phyloP scores from a whole-genome alignment of 2,329 filamentous ascomycete species.

The Aspergillus vadensis region DNA sequence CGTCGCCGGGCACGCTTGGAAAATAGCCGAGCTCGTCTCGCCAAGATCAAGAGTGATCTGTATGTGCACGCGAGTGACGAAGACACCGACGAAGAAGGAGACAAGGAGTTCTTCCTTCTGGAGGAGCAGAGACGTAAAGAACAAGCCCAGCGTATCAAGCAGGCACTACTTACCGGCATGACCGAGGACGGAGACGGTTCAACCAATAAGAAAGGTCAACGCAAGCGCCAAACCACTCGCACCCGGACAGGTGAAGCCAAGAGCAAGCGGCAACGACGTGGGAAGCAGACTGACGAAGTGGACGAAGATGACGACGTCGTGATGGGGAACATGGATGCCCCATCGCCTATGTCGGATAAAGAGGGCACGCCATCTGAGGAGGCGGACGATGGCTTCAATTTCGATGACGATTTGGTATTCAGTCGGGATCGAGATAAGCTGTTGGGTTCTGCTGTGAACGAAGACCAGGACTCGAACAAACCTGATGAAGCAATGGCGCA shows the following conservation, averaged over 20 bases:
- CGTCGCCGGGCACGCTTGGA: slow-evolving; percentile 63
- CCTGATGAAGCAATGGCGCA: slow-evolving; percentile 10
- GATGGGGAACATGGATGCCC: slow-evolving; percentile 29
- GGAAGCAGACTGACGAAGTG: slow-evolving; percentile 15
- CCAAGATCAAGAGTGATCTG: slow-evolving; percentile 79
- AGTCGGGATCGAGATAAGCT: slow-evolving; percentile 28
- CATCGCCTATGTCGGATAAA: slow-evolving; percentile 21
- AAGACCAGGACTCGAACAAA: not conserved
- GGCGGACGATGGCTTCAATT: slow-evolving; percentile 35
- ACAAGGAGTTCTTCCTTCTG: slow-evolving; percentile 73
- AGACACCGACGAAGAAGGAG: slow-evolving; percentile 76
- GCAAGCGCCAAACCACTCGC: slow-evolving; percentile 35
- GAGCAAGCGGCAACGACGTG: slow-evolving; percentile 35
- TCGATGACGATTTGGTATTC: slow-evolving; percentile 39
- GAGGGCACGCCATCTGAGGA: slow-evolving; percentile 28
- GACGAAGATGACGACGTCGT: slow-evolving; percentile 37
- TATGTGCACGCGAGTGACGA: slow-evolving; percentile 86
- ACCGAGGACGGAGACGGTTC: slow-evolving; percentile 30
- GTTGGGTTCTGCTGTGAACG: slow-evolving; percentile 5
- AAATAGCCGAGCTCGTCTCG: slow-evolving; percentile 73
- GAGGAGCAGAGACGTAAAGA: slow-evolving; percentile 69
- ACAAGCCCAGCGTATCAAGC: slow-evolving; percentile 52
- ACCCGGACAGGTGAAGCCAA: slow-evolving; percentile 23
- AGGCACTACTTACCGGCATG: slow-evolving; percentile 48
- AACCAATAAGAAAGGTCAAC: slow-evolving; percentile 28